These are phyloP conservation scores for Heteromeles arbutifolia DNA, from an alignment of 306 rosid species.

Conservation along the genomic window DNA sequence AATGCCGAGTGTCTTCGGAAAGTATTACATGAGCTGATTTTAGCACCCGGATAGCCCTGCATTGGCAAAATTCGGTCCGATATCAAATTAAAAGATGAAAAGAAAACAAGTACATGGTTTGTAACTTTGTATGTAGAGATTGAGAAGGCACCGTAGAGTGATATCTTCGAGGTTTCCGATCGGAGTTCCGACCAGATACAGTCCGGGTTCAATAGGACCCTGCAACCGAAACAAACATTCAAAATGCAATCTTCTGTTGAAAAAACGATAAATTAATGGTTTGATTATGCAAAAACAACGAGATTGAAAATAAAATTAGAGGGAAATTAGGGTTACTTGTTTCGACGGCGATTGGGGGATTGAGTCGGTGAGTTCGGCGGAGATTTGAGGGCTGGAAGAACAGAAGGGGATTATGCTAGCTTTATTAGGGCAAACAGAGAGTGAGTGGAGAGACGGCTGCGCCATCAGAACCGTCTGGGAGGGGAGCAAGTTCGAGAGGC, in stretches of 20 bases:
- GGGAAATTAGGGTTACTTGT: conserved; percentile 29
- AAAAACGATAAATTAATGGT: not conserved
- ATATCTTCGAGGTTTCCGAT: conserved; percentile 78
- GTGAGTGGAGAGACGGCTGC: conserved; percentile 13
- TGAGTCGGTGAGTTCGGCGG: conserved; percentile 14
- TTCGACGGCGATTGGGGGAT: conserved; percentile 35
- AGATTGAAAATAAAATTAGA: not conserved
- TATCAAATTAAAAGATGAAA: not conserved
- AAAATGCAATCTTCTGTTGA: not conserved
- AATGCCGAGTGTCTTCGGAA: conserved; percentile 91
- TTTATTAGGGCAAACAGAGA: conserved; percentile 14
- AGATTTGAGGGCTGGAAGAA: conserved; percentile 24
- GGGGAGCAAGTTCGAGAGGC: not conserved
- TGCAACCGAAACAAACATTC: conserved; percentile 10
- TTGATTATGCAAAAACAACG: not conserved
- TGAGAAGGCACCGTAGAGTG: conserved; percentile 51
- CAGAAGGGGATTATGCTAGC: conserved; percentile 16
- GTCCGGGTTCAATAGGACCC: conserved; percentile 63
- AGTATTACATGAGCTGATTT: conserved; percentile 76
- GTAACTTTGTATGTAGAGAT: not conserved
- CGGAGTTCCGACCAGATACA: conserved; percentile 87
- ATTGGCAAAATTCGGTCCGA: not conserved
- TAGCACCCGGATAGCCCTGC: conserved; percentile 78
- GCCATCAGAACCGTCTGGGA: conserved; percentile 3
- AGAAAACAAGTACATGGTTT: not conserved